Conservation (phyloP, 352 stramenopile genomes). For the Hyaloperonospora arabidopsidis region DNA sequence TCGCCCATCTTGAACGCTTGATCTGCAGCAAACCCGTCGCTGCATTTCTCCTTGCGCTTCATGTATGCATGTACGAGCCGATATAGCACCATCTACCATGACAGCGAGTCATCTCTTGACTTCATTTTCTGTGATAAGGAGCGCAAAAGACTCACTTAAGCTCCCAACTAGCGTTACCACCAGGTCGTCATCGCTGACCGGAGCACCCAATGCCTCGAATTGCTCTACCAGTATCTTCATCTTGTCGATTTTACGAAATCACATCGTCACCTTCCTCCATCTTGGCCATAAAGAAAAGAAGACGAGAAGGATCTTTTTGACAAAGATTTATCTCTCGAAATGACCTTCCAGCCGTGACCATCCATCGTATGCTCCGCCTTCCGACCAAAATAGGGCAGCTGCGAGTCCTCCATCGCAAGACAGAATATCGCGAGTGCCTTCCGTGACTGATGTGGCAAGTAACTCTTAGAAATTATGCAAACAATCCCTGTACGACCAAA, state of each 20-base stretch:
- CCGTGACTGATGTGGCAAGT: not conserved
- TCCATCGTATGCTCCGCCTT: not conserved
- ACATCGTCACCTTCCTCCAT: conserved; percentile 21
- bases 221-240: conserved; percentile 14
- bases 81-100: too few relatives aligned
- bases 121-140: conserved; percentile 18
- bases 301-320: not conserved
- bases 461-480: too few relatives aligned
- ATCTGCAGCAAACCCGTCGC: not conserved
- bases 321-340: not conserved
- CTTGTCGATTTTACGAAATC: conserved; percentile 12
- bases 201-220: conserved; percentile 11
- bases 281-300: conserved; percentile 17
- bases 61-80: conserved; percentile 1
- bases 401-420: not conserved
- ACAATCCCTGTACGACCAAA: too few relatives aligned
- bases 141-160: conserved; percentile 18
- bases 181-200: conserved; percentile 11
- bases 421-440: not conserved
- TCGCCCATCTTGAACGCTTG: not conserved
- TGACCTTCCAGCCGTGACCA: not conserved
- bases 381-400: not conserved
- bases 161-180: conserved; percentile 14
- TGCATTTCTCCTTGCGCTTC: conserved; percentile 1
- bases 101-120: conserved; percentile 9